A percentile compares a stretch with the other conserved stretches of the same genome.
Evolutionary conservation across 1,284 basidiomycete genomes (phyloP).

Genomic region (Sporisorium exsertum): DNA sequence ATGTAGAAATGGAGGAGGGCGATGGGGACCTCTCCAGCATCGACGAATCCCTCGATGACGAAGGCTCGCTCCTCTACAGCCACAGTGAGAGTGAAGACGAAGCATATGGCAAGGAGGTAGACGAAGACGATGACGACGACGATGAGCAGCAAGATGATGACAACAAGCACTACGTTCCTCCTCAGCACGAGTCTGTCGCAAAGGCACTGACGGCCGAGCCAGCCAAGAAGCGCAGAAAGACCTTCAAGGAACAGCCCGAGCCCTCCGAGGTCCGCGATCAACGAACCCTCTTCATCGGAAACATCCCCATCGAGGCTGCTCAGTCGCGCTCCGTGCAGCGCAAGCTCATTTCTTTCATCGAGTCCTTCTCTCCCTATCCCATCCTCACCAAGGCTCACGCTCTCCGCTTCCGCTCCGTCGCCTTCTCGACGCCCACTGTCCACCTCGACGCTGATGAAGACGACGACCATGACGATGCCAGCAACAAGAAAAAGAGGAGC

Average conservation of each 20-base stretch:
- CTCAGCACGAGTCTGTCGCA: constrained; percentile 70
- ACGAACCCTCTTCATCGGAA: constrained; percentile 93
- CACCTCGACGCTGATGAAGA: constrained; percentile 59
- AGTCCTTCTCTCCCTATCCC: constrained; percentile 60
- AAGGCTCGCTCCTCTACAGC: constrained; percentile 35
- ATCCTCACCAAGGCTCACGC: constrained; percentile 49
- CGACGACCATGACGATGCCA: constrained; percentile 54
- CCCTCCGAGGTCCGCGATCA: constrained; percentile 73
- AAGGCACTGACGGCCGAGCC: constrained; percentile 32
- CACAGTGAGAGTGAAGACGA: constrained; percentile 26
- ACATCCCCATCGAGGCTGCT: constrained; percentile 81
- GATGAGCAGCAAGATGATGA: constrained; percentile 38
- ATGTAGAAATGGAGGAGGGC: constrained; percentile 43
- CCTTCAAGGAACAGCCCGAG: constrained; percentile 56
- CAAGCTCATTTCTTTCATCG: constrained; percentile 68
- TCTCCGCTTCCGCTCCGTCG: constrained; percentile 69
- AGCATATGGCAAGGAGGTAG: constrained; percentile 18
- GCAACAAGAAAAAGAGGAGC: constrained; percentile 65
- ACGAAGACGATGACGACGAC: constrained; percentile 35
- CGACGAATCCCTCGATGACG: constrained; percentile 38
- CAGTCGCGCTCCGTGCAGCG: constrained; percentile 72
- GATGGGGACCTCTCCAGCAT: constrained; percentile 43
- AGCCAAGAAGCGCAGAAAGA: constrained; percentile 42
- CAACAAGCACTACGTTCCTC: constrained; percentile 54
- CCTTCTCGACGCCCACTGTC: constrained; percentile 66